Evolutionary conservation across 2,329 filamentous ascomycete species (phyloP).

Genomic region (Penicillium sclerotiorum): DNA sequence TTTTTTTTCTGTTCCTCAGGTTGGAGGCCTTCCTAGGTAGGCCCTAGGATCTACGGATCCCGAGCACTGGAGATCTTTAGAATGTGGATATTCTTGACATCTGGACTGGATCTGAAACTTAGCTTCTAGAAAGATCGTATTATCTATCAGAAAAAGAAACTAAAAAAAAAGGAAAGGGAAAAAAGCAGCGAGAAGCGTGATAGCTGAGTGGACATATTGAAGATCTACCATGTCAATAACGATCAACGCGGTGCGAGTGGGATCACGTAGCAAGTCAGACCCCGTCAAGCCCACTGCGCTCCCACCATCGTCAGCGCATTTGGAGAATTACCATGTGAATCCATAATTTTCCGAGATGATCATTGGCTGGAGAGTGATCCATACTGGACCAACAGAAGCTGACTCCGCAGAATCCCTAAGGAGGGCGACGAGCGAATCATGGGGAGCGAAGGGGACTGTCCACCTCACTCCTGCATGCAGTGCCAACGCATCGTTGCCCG

Average conservation of each 20-base stretch:
- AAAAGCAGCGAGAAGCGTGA: no score
- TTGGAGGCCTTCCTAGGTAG: no score
- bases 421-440: constrained; percentile 34
- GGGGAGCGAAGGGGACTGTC: constrained; percentile 13
- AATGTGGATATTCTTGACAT: no score
- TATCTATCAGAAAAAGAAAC: not conserved
- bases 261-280: not conserved
- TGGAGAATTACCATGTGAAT: no score
- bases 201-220: no score
- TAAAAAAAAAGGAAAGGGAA: not conserved
- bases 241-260: no score
- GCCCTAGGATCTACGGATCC: not conserved
- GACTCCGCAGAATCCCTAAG: constrained; percentile 26
- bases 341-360: no score
- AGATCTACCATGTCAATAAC: no score
- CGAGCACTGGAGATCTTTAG: no score
- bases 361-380: constrained; percentile 6
- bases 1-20: no score
- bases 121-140: not conserved
- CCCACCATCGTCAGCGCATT: no score
- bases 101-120: not conserved
- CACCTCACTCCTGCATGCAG: constrained; percentile 37
- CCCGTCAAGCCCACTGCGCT: no score
- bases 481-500: constrained; percentile 31
- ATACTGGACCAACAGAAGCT: constrained; percentile 18